Evolutionary conservation across 306 rosid species (phyloP).

Genomic region (Prosopis cineraria): DNA sequence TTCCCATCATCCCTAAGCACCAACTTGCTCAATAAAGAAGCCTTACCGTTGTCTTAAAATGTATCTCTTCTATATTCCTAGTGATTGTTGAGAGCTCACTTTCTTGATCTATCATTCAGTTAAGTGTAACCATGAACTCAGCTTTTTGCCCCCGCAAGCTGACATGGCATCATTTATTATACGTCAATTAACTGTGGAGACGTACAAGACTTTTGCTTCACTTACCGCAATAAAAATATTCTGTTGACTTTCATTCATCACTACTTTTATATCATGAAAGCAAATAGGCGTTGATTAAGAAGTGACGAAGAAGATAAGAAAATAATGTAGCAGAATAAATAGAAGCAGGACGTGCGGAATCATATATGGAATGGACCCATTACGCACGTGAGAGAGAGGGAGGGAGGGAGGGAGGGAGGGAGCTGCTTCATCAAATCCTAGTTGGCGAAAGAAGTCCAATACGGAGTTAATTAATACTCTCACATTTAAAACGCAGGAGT

Average conservation of each 20-base stretch:
- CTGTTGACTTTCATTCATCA: neutral
- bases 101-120: neutral
- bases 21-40: too few relatives aligned
- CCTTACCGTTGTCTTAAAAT: too few relatives aligned
- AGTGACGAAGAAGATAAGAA: neutral
- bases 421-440: neutral
- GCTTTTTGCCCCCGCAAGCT: neutral
- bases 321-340: neutral
- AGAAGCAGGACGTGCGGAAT: neutral
- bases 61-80: too few relatives aligned
- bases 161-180: neutral
- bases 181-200: neutral
- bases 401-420: neutral
- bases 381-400: neutral
- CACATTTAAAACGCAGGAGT: too few relatives aligned
- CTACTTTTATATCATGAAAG: neutral
- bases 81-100: neutral
- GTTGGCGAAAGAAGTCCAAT: neutral
- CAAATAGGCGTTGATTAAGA: neutral
- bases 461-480: neutral
- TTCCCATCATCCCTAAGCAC: too few relatives aligned
- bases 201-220: neutral
- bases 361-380: slow-evolving; percentile 5
- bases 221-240: neutral
- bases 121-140: too few relatives aligned